These are phyloP conservation scores for Hirsutella minnesotensis DNA, from an alignment of 2,329 filamentous ascomycete genomes.

Conservation along the genomic window DNA sequence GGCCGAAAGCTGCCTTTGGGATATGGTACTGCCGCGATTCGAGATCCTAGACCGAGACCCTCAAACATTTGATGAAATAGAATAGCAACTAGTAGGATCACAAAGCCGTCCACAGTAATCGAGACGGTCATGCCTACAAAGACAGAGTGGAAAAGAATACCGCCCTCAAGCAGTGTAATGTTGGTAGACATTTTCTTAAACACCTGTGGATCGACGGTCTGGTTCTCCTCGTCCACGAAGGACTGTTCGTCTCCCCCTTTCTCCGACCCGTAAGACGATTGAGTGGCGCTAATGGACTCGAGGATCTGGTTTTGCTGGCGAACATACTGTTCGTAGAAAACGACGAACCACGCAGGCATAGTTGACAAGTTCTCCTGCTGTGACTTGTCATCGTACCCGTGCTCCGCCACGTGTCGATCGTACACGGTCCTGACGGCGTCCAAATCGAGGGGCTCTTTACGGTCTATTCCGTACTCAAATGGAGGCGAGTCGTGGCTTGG, in stretches of 20 bases:
- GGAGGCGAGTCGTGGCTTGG: not conserved
- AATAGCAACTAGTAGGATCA: slow-evolving; percentile 56
- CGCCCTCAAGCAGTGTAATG: slow-evolving; percentile 63
- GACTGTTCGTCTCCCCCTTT: slow-evolving; percentile 18
- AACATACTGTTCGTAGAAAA: slow-evolving; percentile 52
- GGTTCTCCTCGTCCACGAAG: slow-evolving; percentile 25
- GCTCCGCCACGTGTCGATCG: not conserved
- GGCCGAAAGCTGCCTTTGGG: slow-evolving; percentile 42
- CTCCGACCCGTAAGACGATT: not conserved
- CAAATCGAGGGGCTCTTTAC: not conserved
- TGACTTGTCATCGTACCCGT: slow-evolving; percentile 23
- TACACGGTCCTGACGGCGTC: not conserved
- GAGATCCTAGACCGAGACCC: slow-evolving; percentile 57
- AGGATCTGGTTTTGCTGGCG: slow-evolving; percentile 49
- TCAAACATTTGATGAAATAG: slow-evolving; percentile 61
- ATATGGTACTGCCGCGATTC: slow-evolving; percentile 56
- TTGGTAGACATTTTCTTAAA: slow-evolving; percentile 57
- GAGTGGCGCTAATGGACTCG: slow-evolving; percentile 20
- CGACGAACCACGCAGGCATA: slow-evolving; percentile 51
- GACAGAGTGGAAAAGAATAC: slow-evolving; percentile 68
- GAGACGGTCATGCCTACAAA: slow-evolving; percentile 65
- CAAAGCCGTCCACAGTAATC: slow-evolving; percentile 55
- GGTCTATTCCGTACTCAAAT: not conserved
- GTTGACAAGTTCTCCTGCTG: slow-evolving; percentile 14
- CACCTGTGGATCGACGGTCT: slow-evolving; percentile 29